phyloP scores from a whole-genome alignment of 1,139 yeast genomes.

The Pichia sp. region DNA sequence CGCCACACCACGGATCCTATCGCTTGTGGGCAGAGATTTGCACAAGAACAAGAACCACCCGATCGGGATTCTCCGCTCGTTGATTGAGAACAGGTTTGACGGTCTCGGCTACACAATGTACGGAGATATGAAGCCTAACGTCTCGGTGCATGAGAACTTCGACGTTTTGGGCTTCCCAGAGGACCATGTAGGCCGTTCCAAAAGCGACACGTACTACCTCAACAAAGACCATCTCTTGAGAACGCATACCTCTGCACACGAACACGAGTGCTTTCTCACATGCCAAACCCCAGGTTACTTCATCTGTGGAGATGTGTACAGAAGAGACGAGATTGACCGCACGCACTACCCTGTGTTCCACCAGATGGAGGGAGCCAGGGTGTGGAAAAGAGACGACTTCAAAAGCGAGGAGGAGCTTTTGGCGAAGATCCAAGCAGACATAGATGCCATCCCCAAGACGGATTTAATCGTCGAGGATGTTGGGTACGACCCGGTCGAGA shows the following conservation, averaged over 20 bases:
- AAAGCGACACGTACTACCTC: constrained; percentile 87
- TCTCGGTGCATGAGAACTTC: constrained; percentile 76
- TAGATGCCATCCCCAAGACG: constrained; percentile 62
- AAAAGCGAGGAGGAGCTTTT: constrained; percentile 35
- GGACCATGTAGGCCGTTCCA: constrained; percentile 92
- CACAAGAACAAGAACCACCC: constrained; percentile 80
- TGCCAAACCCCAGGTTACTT: constrained; percentile 81
- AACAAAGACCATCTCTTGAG: constrained; percentile 62
- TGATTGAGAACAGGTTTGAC: constrained; percentile 65
- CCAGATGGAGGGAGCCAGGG: constrained; percentile 94
- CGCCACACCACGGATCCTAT: constrained; percentile 69
- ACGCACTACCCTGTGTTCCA: constrained; percentile 98
- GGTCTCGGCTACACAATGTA: constrained; percentile 74
- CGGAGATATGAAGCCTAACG: constrained; percentile 79
- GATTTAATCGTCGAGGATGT: constrained; percentile 77
- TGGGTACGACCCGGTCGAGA: constrained; percentile 47
- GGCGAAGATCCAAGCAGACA: constrained; percentile 49
- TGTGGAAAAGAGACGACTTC: constrained; percentile 57
- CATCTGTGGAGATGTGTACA: constrained; percentile 91
- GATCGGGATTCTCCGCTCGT: constrained; percentile 72
- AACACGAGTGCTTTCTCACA: constrained; percentile 69
- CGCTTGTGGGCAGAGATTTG: constrained; percentile 64
- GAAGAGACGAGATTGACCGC: constrained; percentile 91
- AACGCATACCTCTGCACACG: constrained; percentile 98
- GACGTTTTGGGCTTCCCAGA: constrained; percentile 86